Conservation (phyloP, 2,329 filamentous ascomycete species). For the Fusarium dimerum region DNA sequence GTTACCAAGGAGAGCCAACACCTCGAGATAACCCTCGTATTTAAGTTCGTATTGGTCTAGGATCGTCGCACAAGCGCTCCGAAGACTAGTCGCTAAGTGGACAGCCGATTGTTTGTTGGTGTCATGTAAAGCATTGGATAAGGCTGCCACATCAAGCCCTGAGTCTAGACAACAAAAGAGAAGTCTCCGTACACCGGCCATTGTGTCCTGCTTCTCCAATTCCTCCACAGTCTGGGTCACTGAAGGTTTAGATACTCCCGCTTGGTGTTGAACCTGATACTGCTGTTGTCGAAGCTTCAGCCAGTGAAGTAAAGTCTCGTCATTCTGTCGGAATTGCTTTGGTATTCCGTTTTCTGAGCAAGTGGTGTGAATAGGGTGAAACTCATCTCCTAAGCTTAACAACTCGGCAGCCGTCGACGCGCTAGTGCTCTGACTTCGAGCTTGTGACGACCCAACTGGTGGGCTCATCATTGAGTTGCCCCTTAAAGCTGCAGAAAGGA, state of each 20-base stretch:
- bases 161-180: constrained; percentile 30
- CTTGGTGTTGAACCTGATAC: constrained; percentile 7
- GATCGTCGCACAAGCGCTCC: constrained; percentile 25
- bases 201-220: constrained; percentile 25
- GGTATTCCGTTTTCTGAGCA: constrained; percentile 24
- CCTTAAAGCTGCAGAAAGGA: constrained; percentile 43
- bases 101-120: not conserved
- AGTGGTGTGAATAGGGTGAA: constrained; percentile 18
- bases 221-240: constrained; percentile 17
- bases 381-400: constrained; percentile 2
- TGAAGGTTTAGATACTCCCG: constrained; percentile 1
- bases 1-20: constrained; percentile 44
- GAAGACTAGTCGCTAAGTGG: constrained; percentile 23
- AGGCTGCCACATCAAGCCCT: constrained; percentile 21
- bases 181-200: constrained; percentile 33
- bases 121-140: constrained; percentile 4
- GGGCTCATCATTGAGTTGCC: constrained; percentile 18
- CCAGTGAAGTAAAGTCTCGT: constrained; percentile 39
- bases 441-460: constrained; percentile 11
- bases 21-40: constrained; percentile 13
- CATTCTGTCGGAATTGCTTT: constrained; percentile 20
- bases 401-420: constrained; percentile 7
- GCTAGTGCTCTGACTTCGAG: constrained; percentile 8
- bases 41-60: constrained; percentile 8
- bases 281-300: constrained; percentile 32